phyloP scores from a whole-genome alignment of 164 flowering plant species.

The Aristolochia californica region DNA sequence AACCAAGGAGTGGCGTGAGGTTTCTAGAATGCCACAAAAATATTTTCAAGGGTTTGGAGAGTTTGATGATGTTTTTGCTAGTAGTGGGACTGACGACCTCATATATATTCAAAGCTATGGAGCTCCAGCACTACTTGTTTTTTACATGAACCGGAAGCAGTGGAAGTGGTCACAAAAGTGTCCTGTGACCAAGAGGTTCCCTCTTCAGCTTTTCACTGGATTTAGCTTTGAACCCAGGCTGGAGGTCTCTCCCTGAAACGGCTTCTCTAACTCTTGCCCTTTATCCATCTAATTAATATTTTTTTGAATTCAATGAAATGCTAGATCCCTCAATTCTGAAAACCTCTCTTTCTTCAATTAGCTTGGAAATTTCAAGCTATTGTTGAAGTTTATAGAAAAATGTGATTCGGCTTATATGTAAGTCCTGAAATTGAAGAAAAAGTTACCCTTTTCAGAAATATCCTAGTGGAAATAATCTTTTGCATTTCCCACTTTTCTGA shows the following conservation, averaged over 20 bases:
- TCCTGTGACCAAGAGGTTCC: slow-evolving; percentile 80
- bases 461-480: too few species aligned
- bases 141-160: slow-evolving; percentile 50
- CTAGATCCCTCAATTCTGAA: not conserved
- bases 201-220: slow-evolving; percentile 89
- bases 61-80: slow-evolving; percentile 84
- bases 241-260: slow-evolving; percentile 42
- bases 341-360: not conserved
- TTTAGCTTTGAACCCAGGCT: slow-evolving; percentile 92
- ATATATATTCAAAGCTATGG: slow-evolving; percentile 92
- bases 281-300: not conserved
- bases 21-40: slow-evolving; percentile 80
- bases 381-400: not conserved
- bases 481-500: too few species aligned
- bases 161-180: slow-evolving; percentile 94
- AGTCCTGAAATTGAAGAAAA: too few species aligned
- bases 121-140: slow-evolving; percentile 62
- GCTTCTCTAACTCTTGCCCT: not conserved
- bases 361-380: slow-evolving; percentile 1
- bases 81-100: slow-evolving; percentile 65
- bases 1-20: slow-evolving; percentile 70
- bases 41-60: slow-evolving; percentile 92
- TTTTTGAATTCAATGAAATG: not conserved
- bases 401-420: not conserved
- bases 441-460: too few species aligned